A percentile compares a stretch with the other conserved stretches of the same genome.
Conservation (phyloP, 2,329 filamentous ascomycete genomes). For the Orbilia blumenaviensis region DNA sequence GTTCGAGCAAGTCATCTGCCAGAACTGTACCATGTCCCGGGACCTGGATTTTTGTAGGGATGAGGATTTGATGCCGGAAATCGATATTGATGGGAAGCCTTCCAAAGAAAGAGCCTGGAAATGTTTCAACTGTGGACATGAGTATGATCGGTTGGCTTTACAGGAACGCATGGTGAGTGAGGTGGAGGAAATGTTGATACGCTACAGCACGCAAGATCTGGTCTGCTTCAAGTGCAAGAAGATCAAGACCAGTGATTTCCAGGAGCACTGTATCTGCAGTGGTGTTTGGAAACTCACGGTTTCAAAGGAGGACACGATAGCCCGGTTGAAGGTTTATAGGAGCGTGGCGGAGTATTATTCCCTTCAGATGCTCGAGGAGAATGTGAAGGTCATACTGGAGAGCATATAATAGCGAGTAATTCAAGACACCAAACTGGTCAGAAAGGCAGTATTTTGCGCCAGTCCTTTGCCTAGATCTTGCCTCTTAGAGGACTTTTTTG, state of each 20-base stretch:
- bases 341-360: conserved; percentile 81
- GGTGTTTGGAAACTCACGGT: conserved; percentile 82
- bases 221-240: conserved; percentile 78
- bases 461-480: no score
- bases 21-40: conserved; percentile 86
- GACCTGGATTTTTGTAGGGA: conserved; percentile 94
- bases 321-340: conserved; percentile 73
- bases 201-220: conserved; percentile 89
- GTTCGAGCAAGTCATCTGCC: conserved; percentile 80
- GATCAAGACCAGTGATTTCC: conserved; percentile 86
- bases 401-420: conserved; percentile 1
- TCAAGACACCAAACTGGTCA: not conserved
- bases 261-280: conserved; percentile 94
- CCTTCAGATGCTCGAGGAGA: conserved; percentile 79
- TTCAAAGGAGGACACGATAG: conserved; percentile 72
- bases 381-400: conserved; percentile 71
- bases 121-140: conserved; percentile 73
- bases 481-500: no score
- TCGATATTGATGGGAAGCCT: conserved; percentile 58
- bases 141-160: conserved; percentile 79
- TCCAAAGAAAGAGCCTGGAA: conserved; percentile 69
- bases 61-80: conserved; percentile 74
- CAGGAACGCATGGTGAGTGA: conserved; percentile 83
- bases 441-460: no score
- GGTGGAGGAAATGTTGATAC: conserved; percentile 77